Evolutionary conservation across 257 asterid genomes (phyloP), one percentile per base, ranked within the genome.

Genomic region (Solanum acaule): DNA sequence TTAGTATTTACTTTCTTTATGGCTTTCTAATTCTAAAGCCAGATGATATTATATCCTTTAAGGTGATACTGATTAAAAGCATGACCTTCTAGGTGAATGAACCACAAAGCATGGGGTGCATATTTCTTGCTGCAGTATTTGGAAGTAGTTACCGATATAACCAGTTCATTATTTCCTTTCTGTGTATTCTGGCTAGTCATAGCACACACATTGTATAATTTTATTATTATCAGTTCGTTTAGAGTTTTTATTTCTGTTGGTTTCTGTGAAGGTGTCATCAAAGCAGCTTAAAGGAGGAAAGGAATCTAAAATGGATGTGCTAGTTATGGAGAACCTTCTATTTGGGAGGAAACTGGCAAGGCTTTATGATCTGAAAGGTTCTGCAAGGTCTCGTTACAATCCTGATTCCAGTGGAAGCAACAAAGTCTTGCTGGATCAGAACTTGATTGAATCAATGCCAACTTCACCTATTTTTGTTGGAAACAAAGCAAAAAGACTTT

Each of bases 381-480:
- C 99, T 91, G 91, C 98, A 29, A 94, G 99, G 89, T 96, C 98
- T 25, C 94, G 99, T 77, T 97, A 96, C 87, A 97, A 96, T 89
- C 93, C 98, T 0, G 99, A 97, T 90, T 87, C 97, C 81, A 93
- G 98, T 38, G 99, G 98, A 91, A 95, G 94, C 72, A 97, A 97
- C 86, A 96, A 96, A 91, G 99, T 97, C 84, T 89, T 97, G 89
- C 89, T 97, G 92, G 99, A 97, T 87, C 98, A 97, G 93, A 97
- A 97, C 92, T 93, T 96, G 93, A 95, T 97, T 68, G 99, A 97
- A 91, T 94, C 98, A 75, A 96, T 97, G 99, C 99, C 99, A 89
- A 97, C 99, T 72, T 94, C 95, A 90, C 99, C 99, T 5, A 96
- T 97, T 46, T 97, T 97, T 90, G 98, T 97, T 14, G 98, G 99